phyloP scores from a whole-genome alignment of 1,139 yeast genomes.

The Arxiozyma telluris region DNA sequence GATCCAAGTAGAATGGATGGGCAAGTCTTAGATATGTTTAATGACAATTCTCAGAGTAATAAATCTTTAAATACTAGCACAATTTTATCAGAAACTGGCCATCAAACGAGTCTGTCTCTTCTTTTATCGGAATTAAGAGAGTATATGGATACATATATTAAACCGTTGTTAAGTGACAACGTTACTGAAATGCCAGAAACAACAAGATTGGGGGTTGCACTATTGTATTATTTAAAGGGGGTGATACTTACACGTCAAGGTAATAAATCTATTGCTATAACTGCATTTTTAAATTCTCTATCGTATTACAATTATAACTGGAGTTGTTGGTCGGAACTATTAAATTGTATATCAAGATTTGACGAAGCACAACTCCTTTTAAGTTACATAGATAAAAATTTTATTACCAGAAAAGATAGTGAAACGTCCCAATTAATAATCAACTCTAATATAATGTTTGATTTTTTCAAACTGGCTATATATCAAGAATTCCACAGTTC shows the following conservation, averaged over 20 bases:
- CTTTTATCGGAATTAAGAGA: conserved; percentile 38
- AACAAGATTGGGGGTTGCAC: conserved; percentile 27
- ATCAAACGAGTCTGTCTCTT: conserved; percentile 9
- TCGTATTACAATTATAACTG: conserved; percentile 72
- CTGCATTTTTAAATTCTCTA: conserved; percentile 46
- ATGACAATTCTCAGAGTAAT: neutral
- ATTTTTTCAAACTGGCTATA: conserved; percentile 59
- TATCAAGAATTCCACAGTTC: conserved; percentile 53
- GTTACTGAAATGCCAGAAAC: neutral
- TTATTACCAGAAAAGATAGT: conserved; percentile 16
- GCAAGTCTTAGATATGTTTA: neutral
- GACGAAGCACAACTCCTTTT: conserved; percentile 52
- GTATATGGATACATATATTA: conserved; percentile 23
- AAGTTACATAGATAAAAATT: conserved; percentile 33
- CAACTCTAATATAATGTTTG: conserved; percentile 43
- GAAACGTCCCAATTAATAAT: conserved; percentile 13
- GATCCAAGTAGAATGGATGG: conserved; percentile 1
- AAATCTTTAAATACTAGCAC: conserved; percentile 2
- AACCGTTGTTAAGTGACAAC: neutral
- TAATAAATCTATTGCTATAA: conserved; percentile 50
- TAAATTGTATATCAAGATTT: conserved; percentile 52
- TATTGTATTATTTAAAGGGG: conserved; percentile 63
- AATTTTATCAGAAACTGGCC: conserved; percentile 4
- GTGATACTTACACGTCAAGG: conserved; percentile 56
- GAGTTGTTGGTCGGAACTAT: conserved; percentile 87